Conservation (phyloP, 2,329 filamentous ascomycete genomes). For the Microcyclospora tardicrescens region DNA sequence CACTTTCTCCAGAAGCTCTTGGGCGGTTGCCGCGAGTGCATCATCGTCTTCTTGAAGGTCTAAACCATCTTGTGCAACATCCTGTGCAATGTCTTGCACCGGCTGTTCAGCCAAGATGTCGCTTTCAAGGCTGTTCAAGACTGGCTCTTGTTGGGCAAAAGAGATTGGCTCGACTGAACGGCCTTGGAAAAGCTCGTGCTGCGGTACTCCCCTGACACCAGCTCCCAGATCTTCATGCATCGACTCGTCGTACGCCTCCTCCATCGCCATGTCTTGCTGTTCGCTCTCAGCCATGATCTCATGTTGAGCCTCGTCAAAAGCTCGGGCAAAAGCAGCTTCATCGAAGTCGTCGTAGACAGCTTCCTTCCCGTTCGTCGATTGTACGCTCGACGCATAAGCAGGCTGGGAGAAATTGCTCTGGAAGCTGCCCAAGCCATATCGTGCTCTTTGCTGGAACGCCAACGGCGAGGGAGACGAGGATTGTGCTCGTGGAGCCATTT, state of each 20-base stretch:
- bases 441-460: constrained; percentile 20
- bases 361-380: constrained; percentile 20
- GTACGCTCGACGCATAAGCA: constrained; percentile 4
- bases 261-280: constrained; percentile 9
- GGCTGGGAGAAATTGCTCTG: constrained; percentile 18
- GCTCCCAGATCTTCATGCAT: neutral
- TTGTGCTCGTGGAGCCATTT: constrained; percentile 18
- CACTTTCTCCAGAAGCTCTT: constrained; percentile 55
- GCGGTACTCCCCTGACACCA: too few species aligned
- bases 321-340: constrained; percentile 42
- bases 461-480: constrained; percentile 15
- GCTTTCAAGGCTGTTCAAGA: neutral
- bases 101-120: constrained; percentile 8
- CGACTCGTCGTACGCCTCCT: constrained; percentile 6
- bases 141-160: neutral
- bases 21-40: constrained; percentile 60
- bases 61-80: constrained; percentile 6
- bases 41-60: constrained; percentile 37
- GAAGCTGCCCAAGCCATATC: constrained; percentile 16
- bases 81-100: constrained; percentile 2
- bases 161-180: too few species aligned
- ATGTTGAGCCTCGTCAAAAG: constrained; percentile 38
- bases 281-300: constrained; percentile 22
- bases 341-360: constrained; percentile 33
- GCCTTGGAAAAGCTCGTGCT: neutral